These are phyloP conservation scores for Phellinidium pouzarii DNA, from an alignment of 1,284 basidiomycete species.

Conservation along the genomic window DNA sequence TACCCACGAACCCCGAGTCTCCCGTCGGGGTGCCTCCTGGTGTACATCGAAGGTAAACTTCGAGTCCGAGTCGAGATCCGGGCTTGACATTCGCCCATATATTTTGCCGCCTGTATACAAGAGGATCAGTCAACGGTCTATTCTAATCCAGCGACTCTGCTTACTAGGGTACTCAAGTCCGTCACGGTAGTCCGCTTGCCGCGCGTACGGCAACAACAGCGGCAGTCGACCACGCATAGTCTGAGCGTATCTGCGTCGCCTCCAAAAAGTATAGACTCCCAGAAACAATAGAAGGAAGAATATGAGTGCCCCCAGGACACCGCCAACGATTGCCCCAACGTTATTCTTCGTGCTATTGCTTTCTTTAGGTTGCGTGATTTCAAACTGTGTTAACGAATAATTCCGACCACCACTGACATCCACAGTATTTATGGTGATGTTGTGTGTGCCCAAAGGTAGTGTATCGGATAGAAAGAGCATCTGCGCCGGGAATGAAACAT, in stretches of 20 bases:
- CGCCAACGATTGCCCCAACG: slow-evolving; percentile 5
- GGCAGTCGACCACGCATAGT: not conserved
- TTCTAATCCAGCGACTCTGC: not conserved
- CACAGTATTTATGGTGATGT: not conserved
- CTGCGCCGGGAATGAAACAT: not conserved
- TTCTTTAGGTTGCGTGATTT: not conserved
- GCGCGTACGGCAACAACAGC: slow-evolving; percentile 4
- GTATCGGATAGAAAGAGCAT: slow-evolving; percentile 7
- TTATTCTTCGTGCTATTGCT: not conserved
- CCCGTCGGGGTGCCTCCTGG: not conserved
- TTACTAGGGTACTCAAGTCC: too few species aligned
- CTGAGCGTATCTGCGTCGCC: not conserved
- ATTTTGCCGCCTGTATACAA: not conserved
- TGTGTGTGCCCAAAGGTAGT: not conserved
- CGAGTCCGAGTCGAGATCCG: slow-evolving; percentile 8
- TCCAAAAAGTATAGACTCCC: not conserved
- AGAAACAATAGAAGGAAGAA: not conserved
- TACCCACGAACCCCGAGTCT: slow-evolving; percentile 14
- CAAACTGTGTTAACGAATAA: not conserved
- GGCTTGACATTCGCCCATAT: not conserved
- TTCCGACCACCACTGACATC: not conserved
- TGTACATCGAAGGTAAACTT: slow-evolving; percentile 11
- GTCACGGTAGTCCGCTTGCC: not conserved
- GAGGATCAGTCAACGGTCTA: not conserved
- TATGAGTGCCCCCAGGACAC: not conserved